phyloP scores from a whole-genome alignment of 208 protist genomes.

The Leishmania mexicana region DNA sequence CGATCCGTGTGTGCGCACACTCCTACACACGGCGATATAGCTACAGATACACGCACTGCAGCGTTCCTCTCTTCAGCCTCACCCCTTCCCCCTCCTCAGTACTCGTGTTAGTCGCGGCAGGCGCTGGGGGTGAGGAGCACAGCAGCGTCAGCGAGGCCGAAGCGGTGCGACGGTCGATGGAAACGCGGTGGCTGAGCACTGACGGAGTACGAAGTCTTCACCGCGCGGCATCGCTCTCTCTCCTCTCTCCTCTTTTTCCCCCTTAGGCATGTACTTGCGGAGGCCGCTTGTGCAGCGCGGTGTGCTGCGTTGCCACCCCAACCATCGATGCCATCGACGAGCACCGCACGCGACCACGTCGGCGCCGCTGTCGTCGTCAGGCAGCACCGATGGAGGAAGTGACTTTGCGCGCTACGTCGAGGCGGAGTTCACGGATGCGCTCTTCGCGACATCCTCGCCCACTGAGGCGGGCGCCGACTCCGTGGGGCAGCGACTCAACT shows the following conservation, averaged over 20 bases:
- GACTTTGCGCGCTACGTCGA: constrained; percentile 20
- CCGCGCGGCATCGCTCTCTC: background rate
- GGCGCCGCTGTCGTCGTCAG: constrained; percentile 5
- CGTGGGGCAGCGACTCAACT: background rate
- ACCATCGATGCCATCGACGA: background rate
- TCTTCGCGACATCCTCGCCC: constrained; percentile 2
- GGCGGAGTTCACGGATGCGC: constrained; percentile 22
- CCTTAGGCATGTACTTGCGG: constrained; percentile 4
- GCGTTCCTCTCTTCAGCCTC: background rate
- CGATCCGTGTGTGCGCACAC: background rate
- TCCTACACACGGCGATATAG: background rate
- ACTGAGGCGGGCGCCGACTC: background rate
- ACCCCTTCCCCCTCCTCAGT: background rate
- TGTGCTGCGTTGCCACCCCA: background rate
- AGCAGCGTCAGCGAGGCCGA: background rate
- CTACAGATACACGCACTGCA: background rate
- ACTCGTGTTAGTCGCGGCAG: background rate
- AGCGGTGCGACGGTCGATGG: background rate
- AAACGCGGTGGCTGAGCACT: background rate
- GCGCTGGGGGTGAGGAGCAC: background rate
- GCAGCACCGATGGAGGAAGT: background rate
- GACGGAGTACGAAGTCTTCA: background rate
- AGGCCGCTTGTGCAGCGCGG: background rate
- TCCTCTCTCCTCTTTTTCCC: background rate
- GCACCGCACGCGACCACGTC: background rate